phyloP scores from a whole-genome alignment of 805 yeast genomes.

The Diddensiella santjacobensis region DNA sequence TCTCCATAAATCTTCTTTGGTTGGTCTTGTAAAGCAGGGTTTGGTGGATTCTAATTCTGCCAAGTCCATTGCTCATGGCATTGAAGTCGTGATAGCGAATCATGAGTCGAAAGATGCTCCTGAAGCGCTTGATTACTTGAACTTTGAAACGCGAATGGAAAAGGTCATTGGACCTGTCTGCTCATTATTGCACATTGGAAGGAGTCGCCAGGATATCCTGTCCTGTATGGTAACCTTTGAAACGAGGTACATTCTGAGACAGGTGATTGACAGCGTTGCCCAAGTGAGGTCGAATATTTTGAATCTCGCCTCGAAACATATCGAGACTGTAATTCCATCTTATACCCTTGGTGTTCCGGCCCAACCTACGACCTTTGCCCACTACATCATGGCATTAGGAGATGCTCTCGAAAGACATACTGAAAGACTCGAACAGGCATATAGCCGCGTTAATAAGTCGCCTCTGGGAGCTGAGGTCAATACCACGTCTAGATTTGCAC shows the following conservation, averaged over 20 bases:
- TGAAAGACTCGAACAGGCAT: constrained; percentile 13
- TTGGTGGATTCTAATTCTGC: constrained; percentile 9
- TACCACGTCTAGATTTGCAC: constrained; percentile 13
- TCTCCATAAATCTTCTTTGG: constrained; percentile 12
- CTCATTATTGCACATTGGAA: constrained; percentile 12
- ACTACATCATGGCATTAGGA: constrained; percentile 10
- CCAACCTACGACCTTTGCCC: constrained; percentile 15
- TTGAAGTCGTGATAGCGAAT: constrained; percentile 5
- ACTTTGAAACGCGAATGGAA: constrained; percentile 9
- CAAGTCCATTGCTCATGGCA: constrained; percentile 6
- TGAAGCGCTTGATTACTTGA: constrained; percentile 11
- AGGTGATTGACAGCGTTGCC: constrained; percentile 1
- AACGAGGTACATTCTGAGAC: constrained; percentile 2
- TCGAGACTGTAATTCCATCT: constrained; percentile 14
- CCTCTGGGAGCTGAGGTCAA: constrained; percentile 16
- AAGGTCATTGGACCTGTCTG: constrained; percentile 9
- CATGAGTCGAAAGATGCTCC: constrained; percentile 9
- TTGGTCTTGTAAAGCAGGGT: constrained; percentile 7
- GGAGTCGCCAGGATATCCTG: constrained; percentile 14
- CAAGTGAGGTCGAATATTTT: constrained; percentile 2
- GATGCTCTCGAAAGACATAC: constrained; percentile 10
- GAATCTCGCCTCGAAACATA: constrained; percentile 8
- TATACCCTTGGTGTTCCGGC: constrained; percentile 16
- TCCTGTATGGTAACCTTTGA: constrained; percentile 6
- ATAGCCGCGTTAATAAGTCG: constrained; percentile 6